phyloP scores from a whole-genome alignment of 805 yeast species.

The Nakazawaea laoshanensis region DNA sequence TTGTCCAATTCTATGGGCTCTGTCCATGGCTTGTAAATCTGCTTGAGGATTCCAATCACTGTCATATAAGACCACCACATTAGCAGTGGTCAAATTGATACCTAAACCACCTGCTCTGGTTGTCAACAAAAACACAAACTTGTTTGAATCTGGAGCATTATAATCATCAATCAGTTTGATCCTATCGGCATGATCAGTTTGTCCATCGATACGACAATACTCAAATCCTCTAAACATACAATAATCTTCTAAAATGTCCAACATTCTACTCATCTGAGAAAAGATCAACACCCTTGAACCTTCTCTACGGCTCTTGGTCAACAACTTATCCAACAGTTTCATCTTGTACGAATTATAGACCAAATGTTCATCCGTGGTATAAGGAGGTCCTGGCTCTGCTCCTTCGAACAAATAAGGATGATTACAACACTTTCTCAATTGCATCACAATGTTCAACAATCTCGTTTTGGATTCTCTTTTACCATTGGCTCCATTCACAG shows the following conservation, averaged over 20 bases:
- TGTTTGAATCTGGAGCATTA: slow-evolving; percentile 64
- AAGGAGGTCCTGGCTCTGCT: slow-evolving; percentile 88
- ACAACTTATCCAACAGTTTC: slow-evolving; percentile 59
- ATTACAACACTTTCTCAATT: slow-evolving; percentile 75
- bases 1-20: slow-evolving; percentile 86
- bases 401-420: slow-evolving; percentile 84
- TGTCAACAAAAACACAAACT: slow-evolving; percentile 68
- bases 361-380: slow-evolving; percentile 76
- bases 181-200: slow-evolving; percentile 73
- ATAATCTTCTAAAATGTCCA: slow-evolving; percentile 76
- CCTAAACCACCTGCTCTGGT: slow-evolving; percentile 91
- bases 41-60: slow-evolving; percentile 91
- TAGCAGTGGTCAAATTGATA: slow-evolving; percentile 75
- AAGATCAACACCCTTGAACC: slow-evolving; percentile 75
- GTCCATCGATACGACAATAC: slow-evolving; percentile 79
- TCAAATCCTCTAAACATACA: slow-evolving; percentile 60
- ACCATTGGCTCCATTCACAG: slow-evolving; percentile 76
- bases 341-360: slow-evolving; percentile 66
- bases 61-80: slow-evolving; percentile 65
- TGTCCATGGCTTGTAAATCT: slow-evolving; percentile 82
- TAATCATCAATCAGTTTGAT: slow-evolving; percentile 70
- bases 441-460: slow-evolving; percentile 75
- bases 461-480: slow-evolving; percentile 71
- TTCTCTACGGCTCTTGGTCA: slow-evolving; percentile 52
- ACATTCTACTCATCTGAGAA: slow-evolving; percentile 77